phyloP scores from a whole-genome alignment of 2,329 filamentous ascomycete species.

The Monosporascus sp. region DNA sequence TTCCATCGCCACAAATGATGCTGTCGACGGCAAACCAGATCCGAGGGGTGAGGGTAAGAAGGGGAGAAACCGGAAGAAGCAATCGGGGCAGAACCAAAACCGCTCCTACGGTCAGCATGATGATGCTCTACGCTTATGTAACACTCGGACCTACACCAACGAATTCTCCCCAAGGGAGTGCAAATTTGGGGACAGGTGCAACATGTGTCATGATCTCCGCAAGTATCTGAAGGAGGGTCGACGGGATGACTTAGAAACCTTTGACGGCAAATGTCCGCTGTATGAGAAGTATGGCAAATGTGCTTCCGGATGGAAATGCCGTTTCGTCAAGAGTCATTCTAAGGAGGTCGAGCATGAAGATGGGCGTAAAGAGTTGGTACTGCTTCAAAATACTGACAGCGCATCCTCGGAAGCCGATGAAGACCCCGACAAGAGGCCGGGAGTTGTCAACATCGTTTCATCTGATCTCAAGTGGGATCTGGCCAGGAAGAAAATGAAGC shows the following conservation, averaged over 20 bases:
- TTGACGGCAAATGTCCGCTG: constrained; percentile 74
- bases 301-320: constrained; percentile 86
- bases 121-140: constrained; percentile 74
- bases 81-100: constrained; percentile 74
- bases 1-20: constrained; percentile 51
- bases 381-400: constrained; percentile 49
- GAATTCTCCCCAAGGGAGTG: constrained; percentile 82
- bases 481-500: constrained; percentile 63
- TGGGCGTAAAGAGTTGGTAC: constrained; percentile 74
- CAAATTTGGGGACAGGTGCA: constrained; percentile 74
- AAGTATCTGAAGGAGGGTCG: constrained; percentile 80
- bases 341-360: constrained; percentile 72
- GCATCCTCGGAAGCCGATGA: constrained; percentile 36
- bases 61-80: constrained; percentile 48
- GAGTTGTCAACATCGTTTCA: constrained; percentile 70
- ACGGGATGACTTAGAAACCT: constrained; percentile 69
- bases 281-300: constrained; percentile 74
- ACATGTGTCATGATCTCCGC: constrained; percentile 75
- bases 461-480: constrained; percentile 68
- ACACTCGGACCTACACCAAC: constrained; percentile 60
- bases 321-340: constrained; percentile 83
- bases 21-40: constrained; percentile 43
- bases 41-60: constrained; percentile 35
- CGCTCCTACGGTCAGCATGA: constrained; percentile 75
- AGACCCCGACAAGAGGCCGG: constrained; percentile 43